Base-by-base conservation (phyloP, 148 eudicot genomes). In the Silene uniflora region DNA sequence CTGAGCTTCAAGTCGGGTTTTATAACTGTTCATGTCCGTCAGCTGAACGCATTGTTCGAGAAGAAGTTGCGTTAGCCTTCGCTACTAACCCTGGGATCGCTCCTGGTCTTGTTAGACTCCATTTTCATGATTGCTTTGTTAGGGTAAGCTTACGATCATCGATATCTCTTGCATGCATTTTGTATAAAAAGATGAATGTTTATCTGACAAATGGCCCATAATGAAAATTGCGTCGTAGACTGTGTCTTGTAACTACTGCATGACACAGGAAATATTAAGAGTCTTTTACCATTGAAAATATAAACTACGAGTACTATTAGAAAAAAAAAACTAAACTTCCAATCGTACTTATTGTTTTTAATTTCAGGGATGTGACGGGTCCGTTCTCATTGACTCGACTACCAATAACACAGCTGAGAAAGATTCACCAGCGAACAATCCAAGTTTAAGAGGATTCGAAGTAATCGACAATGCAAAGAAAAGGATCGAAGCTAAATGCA, bases 301-400 rank as follows among this genome's bases (percentile, higher is more conserved):
- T 32, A 4, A 32, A 32, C 35, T 32, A 27, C 29, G 2, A 27
- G 29, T 35, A 39, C 6, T 7, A 39, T 39, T 6, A 9, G 19
- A 2, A 68, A 22, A 52, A 22, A 52, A 67, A 52, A 39, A 42
- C n/a, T 27, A 2, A 24, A 12, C 4, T 18, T 70, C 6, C 21
- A 25, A 3, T 6, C 16, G 16, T 32, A 14, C 27, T 18, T 18
- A 59, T 66, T 67, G 25, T 46, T n/a, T 62, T 14, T 17, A 3
- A 2, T 67, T 19, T 13, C 12, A 87, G 97, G 97, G 97, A 29
- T 93, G 98, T 77, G 98, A 93, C 83, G 98, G 83, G 21, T 93
- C 98, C 0, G 87, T 93, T 59, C 89, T 93, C 49, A 83, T 93
- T 44, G 93, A 93, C 66, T 91, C 98, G 1, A 91, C 93, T 8